phyloP scores from a whole-genome alignment of 192 early-diverging fungal species.

The Funneliformis geosporum region DNA sequence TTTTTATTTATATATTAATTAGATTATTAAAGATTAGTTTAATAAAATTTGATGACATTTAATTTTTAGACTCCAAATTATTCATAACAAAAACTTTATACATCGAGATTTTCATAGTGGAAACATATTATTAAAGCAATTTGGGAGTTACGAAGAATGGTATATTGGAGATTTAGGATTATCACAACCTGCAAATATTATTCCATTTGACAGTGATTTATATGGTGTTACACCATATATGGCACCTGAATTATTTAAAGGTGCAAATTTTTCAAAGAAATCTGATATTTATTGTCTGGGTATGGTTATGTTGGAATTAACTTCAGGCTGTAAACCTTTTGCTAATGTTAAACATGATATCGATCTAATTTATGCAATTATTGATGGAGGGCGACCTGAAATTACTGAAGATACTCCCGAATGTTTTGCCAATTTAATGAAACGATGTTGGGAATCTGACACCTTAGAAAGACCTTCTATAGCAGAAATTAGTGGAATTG shows the following conservation, averaged over 20 bases:
- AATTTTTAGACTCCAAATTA: background rate
- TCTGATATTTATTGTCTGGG: background rate
- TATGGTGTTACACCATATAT: background rate
- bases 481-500: too few species aligned
- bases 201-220: background rate
- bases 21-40: too few species aligned
- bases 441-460: too few species aligned
- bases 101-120: slow-evolving; percentile 21
- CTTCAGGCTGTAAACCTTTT: background rate
- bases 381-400: too few species aligned
- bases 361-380: background rate
- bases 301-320: background rate
- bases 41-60: too few species aligned
- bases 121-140: background rate
- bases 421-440: too few species aligned
- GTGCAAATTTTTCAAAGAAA: background rate
- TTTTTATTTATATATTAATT: too few species aligned
- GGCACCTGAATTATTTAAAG: background rate
- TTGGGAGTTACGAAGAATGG: background rate
- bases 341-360: background rate
- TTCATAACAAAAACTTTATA: background rate
- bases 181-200: background rate
- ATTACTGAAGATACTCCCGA: too few species aligned
- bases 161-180: background rate
- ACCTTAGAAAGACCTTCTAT: too few species aligned